Evolutionary conservation across 257 asterid species (phyloP), one percentile per base, ranked within the genome.

Genomic region (Salvia splendens): DNA sequence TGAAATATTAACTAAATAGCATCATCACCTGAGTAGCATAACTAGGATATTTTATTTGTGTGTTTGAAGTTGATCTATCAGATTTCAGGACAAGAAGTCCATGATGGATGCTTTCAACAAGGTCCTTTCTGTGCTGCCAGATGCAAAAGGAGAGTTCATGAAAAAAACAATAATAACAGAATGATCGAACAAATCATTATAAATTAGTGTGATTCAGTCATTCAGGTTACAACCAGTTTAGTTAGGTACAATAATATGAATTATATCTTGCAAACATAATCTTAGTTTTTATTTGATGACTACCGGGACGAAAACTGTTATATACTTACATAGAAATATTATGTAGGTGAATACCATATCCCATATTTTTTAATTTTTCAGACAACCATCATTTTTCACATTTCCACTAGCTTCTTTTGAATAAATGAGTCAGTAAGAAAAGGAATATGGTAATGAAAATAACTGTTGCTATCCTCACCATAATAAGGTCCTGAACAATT

Each of bases 1-100:
- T 43, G 35, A 55, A 64, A 61, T 20, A 43, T 57, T 5, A 55
- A 32, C 10, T 3, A 12, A 53, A 24, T 9, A 48, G 57, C 51
- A 62, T 67, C 45, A 53, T 75, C 70, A 88, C 99, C 96, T 93
- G 99, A 73, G 97, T 85, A 73, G 95, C 97, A 81, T 93, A 93
- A 80, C 99, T 93, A 64, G 99, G 99, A 74, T 85, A 50, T 53
- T 91, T 89, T 3, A 78, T 64, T 70, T 90, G 95, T 32, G 83
- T 65, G 71, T 68, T 83, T 53, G 89, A 82, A 75, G 84, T 41
- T 68, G 76, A 82, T 84, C 82, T 93, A 79, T 91, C 97, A 76
- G 97, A 84, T 80, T 85, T 93, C 72, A 90, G 80, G 57, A 81
- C 84, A 68, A 79, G 78, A 67, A 88, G 77, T 53, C 99, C 99